Percentiles rank a stretch among this genome's conserved stretches.
Evolutionary conservation across 139 green algal genomes (phyloP).

Genomic region (Chlorella sp.): DNA sequence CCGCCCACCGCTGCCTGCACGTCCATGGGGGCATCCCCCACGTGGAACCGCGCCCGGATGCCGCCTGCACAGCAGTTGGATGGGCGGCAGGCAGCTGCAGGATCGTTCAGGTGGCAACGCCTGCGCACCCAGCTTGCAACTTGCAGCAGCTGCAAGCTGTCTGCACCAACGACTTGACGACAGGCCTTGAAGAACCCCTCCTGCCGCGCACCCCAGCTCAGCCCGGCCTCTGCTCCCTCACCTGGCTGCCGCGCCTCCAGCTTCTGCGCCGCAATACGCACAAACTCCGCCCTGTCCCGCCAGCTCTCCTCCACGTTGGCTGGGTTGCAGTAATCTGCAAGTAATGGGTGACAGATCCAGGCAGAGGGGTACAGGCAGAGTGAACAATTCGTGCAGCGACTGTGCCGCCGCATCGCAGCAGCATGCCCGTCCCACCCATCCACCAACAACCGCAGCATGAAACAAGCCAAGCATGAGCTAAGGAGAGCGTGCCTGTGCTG

Average conservation of each 20-base stretch:
- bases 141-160: no score
- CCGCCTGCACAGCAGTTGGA: background rate
- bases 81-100: background rate
- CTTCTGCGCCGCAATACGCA: constrained; percentile 75
- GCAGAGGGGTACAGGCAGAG: no score
- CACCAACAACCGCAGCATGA: no score
- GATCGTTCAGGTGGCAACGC: background rate
- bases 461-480: no score
- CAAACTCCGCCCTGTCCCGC: constrained; percentile 86
- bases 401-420: no score
- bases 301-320: constrained; percentile 78
- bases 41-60: constrained; percentile 59
- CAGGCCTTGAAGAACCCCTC: background rate
- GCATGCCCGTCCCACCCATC: no score
- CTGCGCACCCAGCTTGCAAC: background rate
- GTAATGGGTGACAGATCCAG: no score
- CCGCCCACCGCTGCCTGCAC: constrained; percentile 77
- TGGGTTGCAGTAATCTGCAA: constrained; percentile 64
- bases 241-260: constrained; percentile 44
- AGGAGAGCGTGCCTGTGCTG: constrained; percentile 51
- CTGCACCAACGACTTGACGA: no score
- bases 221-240: background rate
- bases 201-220: no score
- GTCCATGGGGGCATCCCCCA: constrained; percentile 89
- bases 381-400: no score